Evolutionary conservation across 2,329 filamentous ascomycete species (phyloP).

Genomic region (Talaromyces sp.): DNA sequence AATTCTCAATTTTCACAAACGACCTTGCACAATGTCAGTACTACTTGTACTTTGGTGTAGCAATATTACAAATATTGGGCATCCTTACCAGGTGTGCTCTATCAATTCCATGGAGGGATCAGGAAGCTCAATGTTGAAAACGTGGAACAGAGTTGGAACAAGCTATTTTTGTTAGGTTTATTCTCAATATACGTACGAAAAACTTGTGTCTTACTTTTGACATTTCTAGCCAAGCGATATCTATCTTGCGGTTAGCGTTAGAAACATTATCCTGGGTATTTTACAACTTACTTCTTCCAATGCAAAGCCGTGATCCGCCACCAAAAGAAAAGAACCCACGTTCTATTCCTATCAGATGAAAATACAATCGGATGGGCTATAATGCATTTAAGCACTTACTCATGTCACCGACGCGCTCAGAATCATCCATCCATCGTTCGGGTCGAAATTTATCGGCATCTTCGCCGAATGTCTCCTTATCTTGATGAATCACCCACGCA

Average conservation of each 20-base stretch:
- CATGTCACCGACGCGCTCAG: constrained; percentile 1
- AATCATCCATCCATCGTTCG: constrained; percentile 5
- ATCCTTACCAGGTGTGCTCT: neutral
- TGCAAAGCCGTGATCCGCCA: constrained; percentile 11
- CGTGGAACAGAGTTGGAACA: neutral
- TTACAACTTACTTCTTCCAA: constrained; percentile 13
- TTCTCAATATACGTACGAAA: neutral
- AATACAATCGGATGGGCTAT: no score
- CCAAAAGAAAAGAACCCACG: constrained; percentile 15
- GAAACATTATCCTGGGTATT: neutral
- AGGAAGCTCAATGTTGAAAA: neutral
- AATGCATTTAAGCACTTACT: neutral
- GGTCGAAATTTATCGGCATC: constrained; percentile 9
- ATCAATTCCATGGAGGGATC: neutral
- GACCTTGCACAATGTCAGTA: neutral
- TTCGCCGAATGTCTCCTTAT: constrained; percentile 9
- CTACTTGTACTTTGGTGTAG: neutral
- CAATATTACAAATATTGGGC: neutral
- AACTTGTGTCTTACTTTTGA: constrained; percentile 6
- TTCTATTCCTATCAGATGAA: constrained; percentile 1
- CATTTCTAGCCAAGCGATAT: constrained; percentile 15
- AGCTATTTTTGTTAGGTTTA: neutral
- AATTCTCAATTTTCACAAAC: neutral
- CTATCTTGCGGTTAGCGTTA: neutral
- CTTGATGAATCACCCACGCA: constrained; percentile 8